These are phyloP conservation scores for Phaeosphaeria sp. DNA, from an alignment of 2,329 filamentous ascomycete species.

Conservation along the genomic window DNA sequence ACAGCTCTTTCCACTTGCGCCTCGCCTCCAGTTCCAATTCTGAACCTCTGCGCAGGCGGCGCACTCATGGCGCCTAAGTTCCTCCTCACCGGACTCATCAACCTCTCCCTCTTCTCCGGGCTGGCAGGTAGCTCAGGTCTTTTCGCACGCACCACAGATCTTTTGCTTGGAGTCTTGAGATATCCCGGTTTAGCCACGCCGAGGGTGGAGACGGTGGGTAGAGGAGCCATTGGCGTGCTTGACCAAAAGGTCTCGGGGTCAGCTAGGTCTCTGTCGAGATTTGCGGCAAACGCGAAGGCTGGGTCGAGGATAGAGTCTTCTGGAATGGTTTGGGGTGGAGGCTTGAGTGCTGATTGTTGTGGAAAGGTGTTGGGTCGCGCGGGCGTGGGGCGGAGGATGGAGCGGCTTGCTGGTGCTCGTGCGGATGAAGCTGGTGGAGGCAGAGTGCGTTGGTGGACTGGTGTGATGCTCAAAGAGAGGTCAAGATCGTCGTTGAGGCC, in stretches of 20 bases:
- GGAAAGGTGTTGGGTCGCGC: slow-evolving; percentile 24
- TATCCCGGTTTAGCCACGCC: slow-evolving; percentile 43
- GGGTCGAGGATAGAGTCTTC: slow-evolving; percentile 21
- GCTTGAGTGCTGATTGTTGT: slow-evolving; percentile 17
- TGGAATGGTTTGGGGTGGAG: slow-evolving; percentile 24
- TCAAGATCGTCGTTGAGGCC: slow-evolving; percentile 35
- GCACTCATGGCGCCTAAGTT: slow-evolving; percentile 35
- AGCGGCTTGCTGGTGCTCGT: slow-evolving; percentile 9
- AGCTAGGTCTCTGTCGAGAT: slow-evolving; percentile 16
- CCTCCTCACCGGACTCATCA: slow-evolving; percentile 9
- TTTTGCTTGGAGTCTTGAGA: slow-evolving; percentile 55
- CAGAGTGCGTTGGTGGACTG: slow-evolving; percentile 21
- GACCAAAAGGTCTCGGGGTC: slow-evolving; percentile 32
- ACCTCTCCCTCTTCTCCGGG: slow-evolving; percentile 27
- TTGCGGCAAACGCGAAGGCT: slow-evolving; percentile 10
- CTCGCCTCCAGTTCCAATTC: neutral
- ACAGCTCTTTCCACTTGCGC: no score
- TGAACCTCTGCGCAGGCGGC: slow-evolving; percentile 26
- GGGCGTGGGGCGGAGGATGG: slow-evolving; percentile 7
- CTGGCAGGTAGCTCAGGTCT: slow-evolving; percentile 32
- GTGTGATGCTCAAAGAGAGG: slow-evolving; percentile 38
- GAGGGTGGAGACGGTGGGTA: slow-evolving; percentile 7
- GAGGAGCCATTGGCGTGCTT: slow-evolving; percentile 30
- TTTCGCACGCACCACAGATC: slow-evolving; percentile 44
- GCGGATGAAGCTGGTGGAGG: slow-evolving; percentile 6